Evolutionary conservation across 441 rosid species (phyloP).

Genomic region (Adansonia rubrostipa): DNA sequence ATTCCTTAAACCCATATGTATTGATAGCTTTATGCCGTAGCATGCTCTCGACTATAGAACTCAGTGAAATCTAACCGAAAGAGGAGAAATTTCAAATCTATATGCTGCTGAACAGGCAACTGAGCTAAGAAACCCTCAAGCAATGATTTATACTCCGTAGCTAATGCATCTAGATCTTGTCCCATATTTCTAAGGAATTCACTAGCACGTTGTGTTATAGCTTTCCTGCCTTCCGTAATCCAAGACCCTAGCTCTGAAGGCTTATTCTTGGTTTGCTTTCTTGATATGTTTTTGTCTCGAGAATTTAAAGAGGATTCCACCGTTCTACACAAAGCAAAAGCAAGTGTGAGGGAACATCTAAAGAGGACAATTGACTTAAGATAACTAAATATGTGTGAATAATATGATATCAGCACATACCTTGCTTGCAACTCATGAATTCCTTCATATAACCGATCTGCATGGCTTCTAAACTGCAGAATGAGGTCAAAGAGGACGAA

Average conservation of each 20-base stretch:
- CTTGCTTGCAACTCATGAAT: constrained; percentile 80
- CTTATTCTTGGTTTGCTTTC: constrained; percentile 45
- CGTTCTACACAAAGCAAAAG: constrained; percentile 45
- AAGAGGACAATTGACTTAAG: neutral
- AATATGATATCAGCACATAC: constrained; percentile 40
- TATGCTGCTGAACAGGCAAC: constrained; percentile 81
- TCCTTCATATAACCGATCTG: constrained; percentile 83
- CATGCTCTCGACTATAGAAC: constrained; percentile 67
- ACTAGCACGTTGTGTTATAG: constrained; percentile 78
- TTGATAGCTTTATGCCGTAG: constrained; percentile 34
- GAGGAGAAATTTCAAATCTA: constrained; percentile 84
- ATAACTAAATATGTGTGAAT: neutral
- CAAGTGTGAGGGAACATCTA: constrained; percentile 16
- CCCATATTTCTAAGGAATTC: constrained; percentile 82
- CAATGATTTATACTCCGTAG: constrained; percentile 71
- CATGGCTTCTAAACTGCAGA: constrained; percentile 81
- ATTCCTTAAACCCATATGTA: constrained; percentile 26
- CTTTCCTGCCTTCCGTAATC: constrained; percentile 82
- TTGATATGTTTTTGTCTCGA: constrained; percentile 44
- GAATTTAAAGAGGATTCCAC: constrained; percentile 55
- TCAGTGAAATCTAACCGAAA: constrained; percentile 93
- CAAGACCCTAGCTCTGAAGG: constrained; percentile 63
- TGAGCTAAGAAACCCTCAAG: constrained; percentile 80
- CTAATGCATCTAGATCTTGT: constrained; percentile 69
- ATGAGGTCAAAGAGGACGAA: constrained; percentile 88